These are phyloP conservation scores for Ilex asprella DNA, from an alignment of 257 asterid species.

Conservation along the genomic window DNA sequence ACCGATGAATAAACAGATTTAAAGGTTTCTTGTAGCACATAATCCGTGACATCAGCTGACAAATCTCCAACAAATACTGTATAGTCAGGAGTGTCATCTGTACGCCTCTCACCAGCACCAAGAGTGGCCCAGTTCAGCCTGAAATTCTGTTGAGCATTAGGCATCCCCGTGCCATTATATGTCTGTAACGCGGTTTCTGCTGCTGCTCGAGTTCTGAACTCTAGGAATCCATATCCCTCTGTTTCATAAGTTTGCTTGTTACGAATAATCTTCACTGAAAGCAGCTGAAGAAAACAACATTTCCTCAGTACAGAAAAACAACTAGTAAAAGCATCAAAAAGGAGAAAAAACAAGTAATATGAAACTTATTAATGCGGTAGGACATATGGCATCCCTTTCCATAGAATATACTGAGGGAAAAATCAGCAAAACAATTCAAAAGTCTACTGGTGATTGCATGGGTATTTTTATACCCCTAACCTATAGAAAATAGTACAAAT, in stretches of 20 bases:
- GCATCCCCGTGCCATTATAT: conserved; percentile 63
- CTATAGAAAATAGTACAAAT: too few species aligned
- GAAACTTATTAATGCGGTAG: too few species aligned
- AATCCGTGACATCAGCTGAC: conserved; percentile 85
- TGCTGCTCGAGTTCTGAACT: conserved; percentile 58
- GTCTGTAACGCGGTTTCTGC: conserved; percentile 62
- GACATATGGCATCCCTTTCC: background rate
- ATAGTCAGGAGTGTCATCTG: conserved; percentile 67
- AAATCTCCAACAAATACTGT: conserved; percentile 85
- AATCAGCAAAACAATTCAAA: too few species aligned
- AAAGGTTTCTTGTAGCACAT: conserved; percentile 61
- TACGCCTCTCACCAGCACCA: conserved; percentile 71
- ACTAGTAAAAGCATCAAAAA: background rate
- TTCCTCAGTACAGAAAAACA: background rate
- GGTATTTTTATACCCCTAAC: too few species aligned
- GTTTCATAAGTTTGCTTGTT: conserved; percentile 68
- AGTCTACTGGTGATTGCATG: too few species aligned
- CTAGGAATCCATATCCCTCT: conserved; percentile 87
- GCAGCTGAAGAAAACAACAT: conserved; percentile 36
- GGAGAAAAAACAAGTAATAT: background rate
- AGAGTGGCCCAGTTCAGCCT: conserved; percentile 81
- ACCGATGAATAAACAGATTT: conserved; percentile 54
- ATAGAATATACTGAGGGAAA: background rate
- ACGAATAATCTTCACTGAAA: conserved; percentile 59
- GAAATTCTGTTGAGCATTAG: conserved; percentile 54